Conservation (phyloP, 768 basidiomycete species). For the Tulasnella sp. region DNA sequence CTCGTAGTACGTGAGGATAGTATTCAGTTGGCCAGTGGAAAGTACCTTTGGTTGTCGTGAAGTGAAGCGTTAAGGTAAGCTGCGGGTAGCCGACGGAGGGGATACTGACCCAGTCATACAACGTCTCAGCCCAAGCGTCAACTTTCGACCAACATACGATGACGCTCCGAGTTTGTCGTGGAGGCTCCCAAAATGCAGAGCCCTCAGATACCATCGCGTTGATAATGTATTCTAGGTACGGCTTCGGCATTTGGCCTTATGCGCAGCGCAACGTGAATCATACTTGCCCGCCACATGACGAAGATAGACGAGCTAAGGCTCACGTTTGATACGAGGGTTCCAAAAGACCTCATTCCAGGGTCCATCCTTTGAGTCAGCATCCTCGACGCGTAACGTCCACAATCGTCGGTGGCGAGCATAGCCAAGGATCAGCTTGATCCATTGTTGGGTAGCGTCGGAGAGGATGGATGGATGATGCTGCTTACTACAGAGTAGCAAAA, state of each 20-base stretch:
- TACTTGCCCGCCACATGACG: not conserved
- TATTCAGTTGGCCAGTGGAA: constrained; percentile 73
- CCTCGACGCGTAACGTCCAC: constrained; percentile 67
- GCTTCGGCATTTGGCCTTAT: constrained; percentile 56
- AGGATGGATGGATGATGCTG: constrained; percentile 70
- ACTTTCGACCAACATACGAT: constrained; percentile 72
- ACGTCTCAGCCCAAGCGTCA: constrained; percentile 81
- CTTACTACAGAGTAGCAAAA: constrained; percentile 45
- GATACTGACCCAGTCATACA: constrained; percentile 68
- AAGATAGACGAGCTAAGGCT: constrained; percentile 32
- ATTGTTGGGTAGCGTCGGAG: constrained; percentile 58
- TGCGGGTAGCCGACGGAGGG: not conserved
- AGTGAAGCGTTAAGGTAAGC: not conserved
- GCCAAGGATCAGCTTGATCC: constrained; percentile 70
- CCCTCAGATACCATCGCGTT: constrained; percentile 59
- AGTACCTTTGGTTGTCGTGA: constrained; percentile 47
- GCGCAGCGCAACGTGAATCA: not conserved
- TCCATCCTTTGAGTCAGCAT: constrained; percentile 56
- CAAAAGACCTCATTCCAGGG: constrained; percentile 79
- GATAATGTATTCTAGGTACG: constrained; percentile 57
- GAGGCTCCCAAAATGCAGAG: constrained; percentile 66
- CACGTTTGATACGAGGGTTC: constrained; percentile 76
- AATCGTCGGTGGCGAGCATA: constrained; percentile 68
- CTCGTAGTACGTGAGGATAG: constrained; percentile 82
- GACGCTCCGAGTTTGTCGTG: constrained; percentile 64